Conservation (phyloP, 140 eudicot genomes). For the Anethum foeniculum region DNA sequence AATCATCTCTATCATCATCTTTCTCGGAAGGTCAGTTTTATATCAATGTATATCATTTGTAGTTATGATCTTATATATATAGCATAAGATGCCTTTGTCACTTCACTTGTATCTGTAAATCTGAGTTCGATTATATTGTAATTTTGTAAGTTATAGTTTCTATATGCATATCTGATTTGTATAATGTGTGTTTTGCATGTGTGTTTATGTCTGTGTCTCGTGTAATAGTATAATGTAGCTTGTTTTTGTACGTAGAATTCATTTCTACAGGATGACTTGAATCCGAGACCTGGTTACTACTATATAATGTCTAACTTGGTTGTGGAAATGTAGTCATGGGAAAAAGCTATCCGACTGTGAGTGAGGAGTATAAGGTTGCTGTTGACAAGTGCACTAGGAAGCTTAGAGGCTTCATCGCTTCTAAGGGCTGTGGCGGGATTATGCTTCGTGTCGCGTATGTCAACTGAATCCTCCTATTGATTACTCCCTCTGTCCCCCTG, state of each 20-base stretch:
- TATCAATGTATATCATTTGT: too few relatives aligned
- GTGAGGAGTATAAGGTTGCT: slow-evolving; percentile 57
- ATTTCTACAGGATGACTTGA: too few relatives aligned
- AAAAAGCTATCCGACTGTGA: slow-evolving; percentile 61
- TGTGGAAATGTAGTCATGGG: slow-evolving; percentile 39
- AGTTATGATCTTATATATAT: too few relatives aligned
- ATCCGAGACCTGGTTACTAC: not conserved
- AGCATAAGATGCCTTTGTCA: not conserved
- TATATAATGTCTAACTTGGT: slow-evolving; percentile 7
- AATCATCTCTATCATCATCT: not conserved
- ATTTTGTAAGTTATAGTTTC: too few relatives aligned
- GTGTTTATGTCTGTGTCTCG: too few relatives aligned
- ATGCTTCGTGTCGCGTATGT: slow-evolving; percentile 88
- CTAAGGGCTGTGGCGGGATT: slow-evolving; percentile 63
- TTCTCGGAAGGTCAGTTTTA: not conserved
- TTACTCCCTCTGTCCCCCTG: too few relatives aligned
- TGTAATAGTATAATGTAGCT: too few relatives aligned
- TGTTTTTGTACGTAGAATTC: too few relatives aligned
- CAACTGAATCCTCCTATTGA: not conserved
- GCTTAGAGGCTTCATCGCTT: slow-evolving; percentile 53
- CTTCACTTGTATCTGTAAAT: too few relatives aligned
- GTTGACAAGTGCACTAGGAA: slow-evolving; percentile 49
- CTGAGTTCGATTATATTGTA: not conserved
- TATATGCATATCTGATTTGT: too few relatives aligned
- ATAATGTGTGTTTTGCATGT: too few relatives aligned